A percentile compares a stretch with the other conserved stretches of the same genome.
phyloP scores from a whole-genome alignment of 306 rosid species.

The Luffa aegyptiaca region DNA sequence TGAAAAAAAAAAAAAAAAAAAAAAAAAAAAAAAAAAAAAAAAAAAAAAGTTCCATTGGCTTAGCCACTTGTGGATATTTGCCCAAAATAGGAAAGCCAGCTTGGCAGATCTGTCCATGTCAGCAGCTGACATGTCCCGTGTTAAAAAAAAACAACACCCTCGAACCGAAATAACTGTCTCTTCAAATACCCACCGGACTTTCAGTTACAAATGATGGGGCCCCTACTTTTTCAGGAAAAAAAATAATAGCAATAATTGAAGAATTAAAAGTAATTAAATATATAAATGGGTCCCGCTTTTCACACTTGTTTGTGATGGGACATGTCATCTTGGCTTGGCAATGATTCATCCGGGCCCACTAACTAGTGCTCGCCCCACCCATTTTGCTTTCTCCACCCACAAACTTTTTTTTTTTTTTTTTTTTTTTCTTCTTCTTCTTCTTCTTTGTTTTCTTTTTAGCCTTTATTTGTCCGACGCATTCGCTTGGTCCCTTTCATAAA shows the following conservation, averaged over 20 bases:
- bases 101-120: background rate
- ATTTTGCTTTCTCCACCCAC: conserved; percentile 37
- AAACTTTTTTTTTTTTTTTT: background rate
- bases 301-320: conserved; percentile 26
- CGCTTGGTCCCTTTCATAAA: background rate
- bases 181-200: background rate
- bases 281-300: background rate
- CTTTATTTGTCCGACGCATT: background rate
- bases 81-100: background rate
- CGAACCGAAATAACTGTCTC: conserved; percentile 8
- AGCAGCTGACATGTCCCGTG: background rate
- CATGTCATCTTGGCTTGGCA: conserved; percentile 20
- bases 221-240: background rate
- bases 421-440: background rate
- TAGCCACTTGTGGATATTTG: background rate
- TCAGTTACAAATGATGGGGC: conserved; percentile 11
- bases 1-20: no score
- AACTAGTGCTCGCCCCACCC: conserved; percentile 57
- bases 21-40: no score
- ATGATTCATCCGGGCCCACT: conserved; percentile 60
- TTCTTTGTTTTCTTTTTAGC: background rate
- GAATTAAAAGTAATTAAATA: background rate
- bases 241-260: background rate
- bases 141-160: background rate
- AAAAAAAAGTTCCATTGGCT: background rate